Base-by-base conservation (phyloP, 352 stramenopile species). In the Globisporangium takayamanum region DNA sequence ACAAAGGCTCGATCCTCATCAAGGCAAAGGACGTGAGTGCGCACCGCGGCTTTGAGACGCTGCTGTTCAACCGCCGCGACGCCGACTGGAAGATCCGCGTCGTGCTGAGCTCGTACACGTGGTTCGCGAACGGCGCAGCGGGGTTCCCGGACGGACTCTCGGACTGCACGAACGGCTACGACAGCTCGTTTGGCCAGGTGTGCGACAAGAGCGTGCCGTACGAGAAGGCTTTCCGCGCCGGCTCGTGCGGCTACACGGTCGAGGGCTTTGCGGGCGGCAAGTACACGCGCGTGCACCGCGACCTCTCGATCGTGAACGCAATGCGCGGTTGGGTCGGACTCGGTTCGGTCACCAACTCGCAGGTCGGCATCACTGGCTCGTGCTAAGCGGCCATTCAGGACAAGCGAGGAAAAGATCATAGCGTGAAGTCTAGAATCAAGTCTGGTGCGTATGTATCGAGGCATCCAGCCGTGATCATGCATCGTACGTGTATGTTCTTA, bases 211-310 rank as follows among this genome's bases (percentile, higher is more conserved):
- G 62, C 6, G 57, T 85, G 20, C 62, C 72, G 26, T 85, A 75
- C 55, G 74, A 84, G 44, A 72, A 78, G 49, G 73, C 78, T 0
- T 86, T 84, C 62, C 63, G 63, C 1, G 55, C 67, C 16, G 74
- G 76, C 16, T 85, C 76, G 14, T 84, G 74, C 14, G 74, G 74
- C 25, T 84, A 84, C 72, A 88, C 78, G 4, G 78, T 87, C 12
- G 68, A 82, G 44, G 48, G 63, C 18, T 82, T 84, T 18, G 67
- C 56, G 14, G 74, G 73, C 39, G 74, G 73, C 53, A 84, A 79
- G 49, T 87, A 86, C 68, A 87, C 77, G 46, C 80, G 80, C n/a
- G 76, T 85, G 41, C 80, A 89, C 54, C 75, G 80, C 33, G 80
- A 90, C 52, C 51, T 86, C 39, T 50, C 66, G 8, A 86, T 90